Evolutionary conservation across 305 asterid species (phyloP).

Genomic region (Salvia sclarea): DNA sequence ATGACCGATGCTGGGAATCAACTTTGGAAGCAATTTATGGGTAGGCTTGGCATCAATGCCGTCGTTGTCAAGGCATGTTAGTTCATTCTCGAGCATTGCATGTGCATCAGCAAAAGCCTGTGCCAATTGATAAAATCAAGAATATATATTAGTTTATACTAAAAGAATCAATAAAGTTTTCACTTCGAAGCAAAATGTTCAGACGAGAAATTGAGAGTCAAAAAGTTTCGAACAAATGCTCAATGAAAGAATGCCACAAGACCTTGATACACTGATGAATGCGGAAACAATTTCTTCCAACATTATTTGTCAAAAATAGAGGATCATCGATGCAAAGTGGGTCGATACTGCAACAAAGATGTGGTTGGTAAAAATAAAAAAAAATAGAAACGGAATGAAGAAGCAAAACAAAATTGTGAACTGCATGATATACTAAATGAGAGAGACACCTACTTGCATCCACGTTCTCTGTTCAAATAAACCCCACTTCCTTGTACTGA

Average conservation of each 20-base stretch:
- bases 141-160: not conserved
- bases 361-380: slow-evolving; percentile 24
- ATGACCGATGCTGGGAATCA: slow-evolving; percentile 82
- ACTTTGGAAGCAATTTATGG: slow-evolving; percentile 74
- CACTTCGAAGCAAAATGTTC: slow-evolving; percentile 1
- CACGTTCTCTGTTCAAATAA: slow-evolving; percentile 87
- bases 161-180: not conserved
- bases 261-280: slow-evolving; percentile 99
- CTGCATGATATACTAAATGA: slow-evolving; percentile 25
- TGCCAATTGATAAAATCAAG: slow-evolving; percentile 29
- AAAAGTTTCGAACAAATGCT: slow-evolving; percentile 2
- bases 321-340: slow-evolving; percentile 97
- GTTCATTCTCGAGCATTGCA: slow-evolving; percentile 79
- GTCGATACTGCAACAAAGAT: slow-evolving; percentile 69
- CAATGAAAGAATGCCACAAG: slow-evolving; percentile 33
- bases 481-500: slow-evolving; percentile 96
- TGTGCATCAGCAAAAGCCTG: slow-evolving; percentile 99
- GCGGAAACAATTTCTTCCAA: slow-evolving; percentile 98
- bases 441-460: slow-evolving; percentile 63
- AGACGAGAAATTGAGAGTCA: not conserved
- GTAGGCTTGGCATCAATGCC: slow-evolving; percentile 47
- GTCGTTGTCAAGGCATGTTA: slow-evolving; percentile 46
- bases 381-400: not conserved
- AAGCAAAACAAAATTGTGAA: not conserved
- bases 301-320: slow-evolving; percentile 84